These are phyloP conservation scores for Sclerotinia sclerotiorum DNA, from an alignment of 2,329 filamentous ascomycete species.

Conservation along the genomic window DNA sequence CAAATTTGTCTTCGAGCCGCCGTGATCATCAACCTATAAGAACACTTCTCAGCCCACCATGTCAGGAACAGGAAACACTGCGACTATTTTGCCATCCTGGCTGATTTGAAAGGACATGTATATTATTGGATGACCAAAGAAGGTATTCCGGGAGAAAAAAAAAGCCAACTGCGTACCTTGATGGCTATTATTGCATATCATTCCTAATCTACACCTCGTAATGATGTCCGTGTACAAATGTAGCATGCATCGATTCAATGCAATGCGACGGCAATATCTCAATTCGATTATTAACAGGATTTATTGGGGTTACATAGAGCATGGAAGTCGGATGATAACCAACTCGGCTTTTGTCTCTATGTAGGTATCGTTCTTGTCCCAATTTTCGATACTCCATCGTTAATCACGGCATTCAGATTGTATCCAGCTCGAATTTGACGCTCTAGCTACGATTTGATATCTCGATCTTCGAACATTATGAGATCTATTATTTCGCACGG, in stretches of 20 bases:
- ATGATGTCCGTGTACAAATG: background rate
- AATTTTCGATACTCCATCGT: background rate
- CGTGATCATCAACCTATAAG: conserved; percentile 4
- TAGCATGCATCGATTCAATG: background rate
- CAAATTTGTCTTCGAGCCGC: conserved; percentile 14
- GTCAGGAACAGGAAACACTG: conserved; percentile 8
- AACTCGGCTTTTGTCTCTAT: background rate
- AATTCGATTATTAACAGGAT: background rate
- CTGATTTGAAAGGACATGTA: background rate
- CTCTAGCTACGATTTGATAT: background rate
- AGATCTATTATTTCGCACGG: background rate
- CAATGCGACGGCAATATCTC: conserved; percentile 1
- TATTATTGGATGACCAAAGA: conserved; percentile 1
- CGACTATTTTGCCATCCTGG: background rate
- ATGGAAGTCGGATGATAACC: too few relatives aligned
- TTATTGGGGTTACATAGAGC: background rate
- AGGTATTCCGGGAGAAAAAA: background rate
- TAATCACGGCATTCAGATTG: background rate
- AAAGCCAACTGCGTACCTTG: background rate
- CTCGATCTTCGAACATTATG: background rate
- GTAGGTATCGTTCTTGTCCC: background rate
- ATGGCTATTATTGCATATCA: background rate
- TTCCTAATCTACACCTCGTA: background rate
- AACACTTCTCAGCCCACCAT: background rate
- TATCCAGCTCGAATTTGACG: background rate